These are phyloP conservation scores for Phytophthora cryptogea DNA, from an alignment of 352 stramenopile genomes.

Conservation along the genomic window DNA sequence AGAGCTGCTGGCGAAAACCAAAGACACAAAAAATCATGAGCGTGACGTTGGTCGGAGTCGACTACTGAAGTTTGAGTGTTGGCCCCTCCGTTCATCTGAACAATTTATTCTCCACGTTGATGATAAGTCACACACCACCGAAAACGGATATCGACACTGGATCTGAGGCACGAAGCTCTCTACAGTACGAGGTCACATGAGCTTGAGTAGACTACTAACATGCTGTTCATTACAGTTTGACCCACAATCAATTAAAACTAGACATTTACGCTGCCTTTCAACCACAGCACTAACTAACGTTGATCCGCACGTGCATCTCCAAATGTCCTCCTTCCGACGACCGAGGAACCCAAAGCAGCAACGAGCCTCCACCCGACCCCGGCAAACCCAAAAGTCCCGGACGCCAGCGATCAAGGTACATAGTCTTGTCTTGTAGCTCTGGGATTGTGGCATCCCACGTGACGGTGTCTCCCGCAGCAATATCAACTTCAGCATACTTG, in stretches of 20 bases:
- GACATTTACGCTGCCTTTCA: neutral
- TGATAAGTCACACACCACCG: too few species aligned
- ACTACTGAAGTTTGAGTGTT: too few species aligned
- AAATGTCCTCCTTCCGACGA: slow-evolving; percentile 36
- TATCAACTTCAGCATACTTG: slow-evolving; percentile 21
- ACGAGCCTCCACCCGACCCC: slow-evolving; percentile 21
- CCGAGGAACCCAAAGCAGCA: slow-evolving; percentile 47
- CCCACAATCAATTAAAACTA: neutral
- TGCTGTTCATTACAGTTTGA: neutral
- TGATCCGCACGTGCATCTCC: slow-evolving; percentile 32
- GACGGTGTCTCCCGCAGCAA: slow-evolving; percentile 19
- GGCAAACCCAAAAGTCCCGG: slow-evolving; percentile 18
- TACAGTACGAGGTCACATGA: too few species aligned
- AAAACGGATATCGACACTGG: too few species aligned
- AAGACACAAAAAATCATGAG: too few species aligned
- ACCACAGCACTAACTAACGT: slow-evolving; percentile 34
- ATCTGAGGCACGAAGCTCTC: too few species aligned
- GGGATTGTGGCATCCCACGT: slow-evolving; percentile 24
- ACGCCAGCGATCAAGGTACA: slow-evolving; percentile 30
- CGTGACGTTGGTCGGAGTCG: too few species aligned
- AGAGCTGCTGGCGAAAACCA: too few species aligned
- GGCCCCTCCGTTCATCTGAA: too few species aligned
- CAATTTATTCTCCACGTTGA: too few species aligned
- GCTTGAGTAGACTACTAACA: too few species aligned
- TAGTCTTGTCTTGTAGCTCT: slow-evolving; percentile 25